Conservation (phyloP, 805 yeast species). For the Kodamaea fukazawae region DNA sequence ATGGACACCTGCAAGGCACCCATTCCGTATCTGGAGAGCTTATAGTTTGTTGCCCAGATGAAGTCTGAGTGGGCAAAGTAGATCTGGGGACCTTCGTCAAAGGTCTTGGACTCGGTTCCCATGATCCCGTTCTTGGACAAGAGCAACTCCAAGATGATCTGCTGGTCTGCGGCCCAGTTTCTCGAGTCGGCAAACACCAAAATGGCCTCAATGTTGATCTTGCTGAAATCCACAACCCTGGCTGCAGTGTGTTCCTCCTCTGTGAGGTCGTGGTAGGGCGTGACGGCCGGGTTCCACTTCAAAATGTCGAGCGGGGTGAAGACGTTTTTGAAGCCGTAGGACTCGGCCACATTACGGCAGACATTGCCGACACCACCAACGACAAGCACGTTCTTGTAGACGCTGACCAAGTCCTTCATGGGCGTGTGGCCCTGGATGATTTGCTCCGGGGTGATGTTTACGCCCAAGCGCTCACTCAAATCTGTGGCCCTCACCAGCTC, state of each 20-base stretch:
- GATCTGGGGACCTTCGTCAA: constrained; percentile 75
- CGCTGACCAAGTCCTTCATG: constrained; percentile 73
- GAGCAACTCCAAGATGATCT: constrained; percentile 77
- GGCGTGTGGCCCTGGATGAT: constrained; percentile 94
- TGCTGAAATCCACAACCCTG: constrained; percentile 60
- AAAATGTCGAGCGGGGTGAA: constrained; percentile 79
- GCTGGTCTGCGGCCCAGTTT: constrained; percentile 93
- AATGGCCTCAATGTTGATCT: constrained; percentile 71
- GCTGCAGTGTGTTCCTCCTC: constrained; percentile 64
- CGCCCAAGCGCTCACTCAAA: constrained; percentile 56
- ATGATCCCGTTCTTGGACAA: constrained; percentile 74
- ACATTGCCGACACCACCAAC: constrained; percentile 88
- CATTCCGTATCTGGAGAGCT: constrained; percentile 84
- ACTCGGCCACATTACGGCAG: constrained; percentile 78
- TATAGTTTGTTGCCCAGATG: constrained; percentile 89
- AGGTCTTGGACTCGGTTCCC: constrained; percentile 75
- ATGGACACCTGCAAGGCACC: constrained; percentile 90
- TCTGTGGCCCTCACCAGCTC: constrained; percentile 74
- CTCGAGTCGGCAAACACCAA: constrained; percentile 89
- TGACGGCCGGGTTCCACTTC: constrained; percentile 83
- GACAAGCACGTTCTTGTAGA: constrained; percentile 71
- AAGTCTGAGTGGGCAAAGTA: constrained; percentile 91
- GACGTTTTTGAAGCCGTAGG: constrained; percentile 80
- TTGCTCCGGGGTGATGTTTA: constrained; percentile 68
- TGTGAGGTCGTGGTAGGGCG: constrained; percentile 77